Evolutionary conservation across 2,329 filamentous ascomycete species (phyloP).

Genomic region (Chaetomiaceae sp.): DNA sequence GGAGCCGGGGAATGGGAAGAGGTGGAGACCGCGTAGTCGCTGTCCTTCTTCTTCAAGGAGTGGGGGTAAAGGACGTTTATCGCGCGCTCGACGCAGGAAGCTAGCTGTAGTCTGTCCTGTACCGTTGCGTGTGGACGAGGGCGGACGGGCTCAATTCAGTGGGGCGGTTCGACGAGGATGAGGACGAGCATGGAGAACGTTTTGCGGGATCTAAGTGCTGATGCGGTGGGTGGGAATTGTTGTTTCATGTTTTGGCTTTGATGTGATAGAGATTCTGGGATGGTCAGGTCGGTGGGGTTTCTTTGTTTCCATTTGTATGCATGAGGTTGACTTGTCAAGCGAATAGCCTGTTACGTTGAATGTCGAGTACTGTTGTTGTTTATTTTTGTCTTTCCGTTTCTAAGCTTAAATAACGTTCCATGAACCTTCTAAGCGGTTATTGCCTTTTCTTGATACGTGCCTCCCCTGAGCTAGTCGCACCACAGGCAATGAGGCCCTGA

Average conservation of each 20-base stretch:
- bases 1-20: too few species aligned
- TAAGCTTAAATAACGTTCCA: too few species aligned
- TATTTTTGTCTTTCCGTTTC: background rate
- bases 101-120: too few species aligned
- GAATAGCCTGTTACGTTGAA: background rate
- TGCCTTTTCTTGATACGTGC: conserved; percentile 20
- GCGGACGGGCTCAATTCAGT: too few species aligned
- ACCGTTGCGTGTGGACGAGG: too few species aligned
- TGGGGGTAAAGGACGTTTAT: too few species aligned
- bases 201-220: too few species aligned
- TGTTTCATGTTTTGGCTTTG: background rate
- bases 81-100: too few species aligned
- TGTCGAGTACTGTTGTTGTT: background rate
- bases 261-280: background rate
- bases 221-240: background rate
- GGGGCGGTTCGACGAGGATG: too few species aligned
- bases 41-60: too few species aligned
- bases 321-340: background rate
- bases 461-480: background rate
- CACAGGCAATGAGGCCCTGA: background rate
- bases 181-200: too few species aligned
- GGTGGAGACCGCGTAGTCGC: too few species aligned
- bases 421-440: background rate
- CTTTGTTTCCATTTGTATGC: background rate
- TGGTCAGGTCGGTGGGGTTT: background rate